These are phyloP conservation scores for Pseudisothecium myosuroides DNA, from an alignment of 225 moss, liverwort and hornwort species.

Conservation along the genomic window DNA sequence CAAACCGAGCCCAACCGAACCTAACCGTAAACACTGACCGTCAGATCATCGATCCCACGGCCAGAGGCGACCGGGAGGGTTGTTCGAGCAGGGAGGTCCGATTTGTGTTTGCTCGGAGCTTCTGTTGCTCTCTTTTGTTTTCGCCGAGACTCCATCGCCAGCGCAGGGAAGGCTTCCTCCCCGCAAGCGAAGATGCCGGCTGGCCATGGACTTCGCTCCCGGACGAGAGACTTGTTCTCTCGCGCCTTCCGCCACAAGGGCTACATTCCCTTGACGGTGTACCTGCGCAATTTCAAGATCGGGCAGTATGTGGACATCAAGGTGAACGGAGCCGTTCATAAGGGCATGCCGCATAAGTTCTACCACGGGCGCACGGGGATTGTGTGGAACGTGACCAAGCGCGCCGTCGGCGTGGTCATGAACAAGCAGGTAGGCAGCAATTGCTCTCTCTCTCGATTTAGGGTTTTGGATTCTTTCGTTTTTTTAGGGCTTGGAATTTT, in stretches of 20 bases:
- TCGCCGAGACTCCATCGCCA: not conserved
- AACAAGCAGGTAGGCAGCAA: slow-evolving; percentile 43
- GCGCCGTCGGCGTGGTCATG: slow-evolving; percentile 48
- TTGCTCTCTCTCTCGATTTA: not conserved
- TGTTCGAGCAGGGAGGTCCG: too few relatives aligned
- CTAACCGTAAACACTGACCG: not conserved
- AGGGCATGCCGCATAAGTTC: slow-evolving; percentile 58
- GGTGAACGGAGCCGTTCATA: slow-evolving; percentile 50
- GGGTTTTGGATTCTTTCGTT: not conserved
- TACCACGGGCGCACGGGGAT: slow-evolving; percentile 48
- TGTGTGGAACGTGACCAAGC: slow-evolving; percentile 51
- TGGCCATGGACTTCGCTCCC: slow-evolving; percentile 47
- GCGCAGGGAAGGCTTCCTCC: not conserved
- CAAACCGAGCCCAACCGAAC: not conserved
- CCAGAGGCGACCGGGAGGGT: not conserved
- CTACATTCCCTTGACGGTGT: slow-evolving; percentile 41
- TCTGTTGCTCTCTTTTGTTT: not conserved
- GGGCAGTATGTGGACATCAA: slow-evolving; percentile 54
- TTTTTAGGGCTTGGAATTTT: not conserved
- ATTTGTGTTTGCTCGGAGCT: not conserved
- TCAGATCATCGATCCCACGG: not conserved
- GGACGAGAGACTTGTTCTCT: slow-evolving; percentile 54
- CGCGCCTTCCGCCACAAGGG: slow-evolving; percentile 47
- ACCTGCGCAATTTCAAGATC: slow-evolving; percentile 48
- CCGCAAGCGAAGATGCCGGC: slow-evolving; percentile 25